phyloP scores from a whole-genome alignment of 768 basidiomycete species.

The Roridomyces roridus region DNA sequence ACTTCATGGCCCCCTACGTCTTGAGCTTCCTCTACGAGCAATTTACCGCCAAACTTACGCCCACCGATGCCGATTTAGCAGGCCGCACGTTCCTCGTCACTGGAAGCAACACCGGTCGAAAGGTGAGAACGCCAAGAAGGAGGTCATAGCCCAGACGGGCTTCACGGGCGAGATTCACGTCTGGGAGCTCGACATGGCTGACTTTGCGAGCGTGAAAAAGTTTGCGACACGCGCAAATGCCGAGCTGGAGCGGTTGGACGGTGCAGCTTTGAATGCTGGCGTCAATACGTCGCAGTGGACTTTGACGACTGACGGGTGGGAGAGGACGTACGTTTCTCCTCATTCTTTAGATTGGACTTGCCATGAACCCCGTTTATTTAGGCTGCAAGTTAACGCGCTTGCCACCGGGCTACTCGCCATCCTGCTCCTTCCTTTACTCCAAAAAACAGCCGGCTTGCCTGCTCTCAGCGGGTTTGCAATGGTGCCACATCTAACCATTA shows the following conservation, averaged over 20 bases:
- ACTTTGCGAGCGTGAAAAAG: constrained; percentile 37
- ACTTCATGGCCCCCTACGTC: no score
- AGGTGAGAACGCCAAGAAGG: constrained; percentile 25
- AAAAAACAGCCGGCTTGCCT: no score
- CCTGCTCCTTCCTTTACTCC: no score
- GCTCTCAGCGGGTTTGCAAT: no score
- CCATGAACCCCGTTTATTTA: no score
- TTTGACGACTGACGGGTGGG: no score
- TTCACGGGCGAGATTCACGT: constrained; percentile 29
- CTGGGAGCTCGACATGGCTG: constrained; percentile 42
- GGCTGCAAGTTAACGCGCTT: no score
- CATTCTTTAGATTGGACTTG: no score
- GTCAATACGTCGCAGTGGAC: constrained; percentile 13
- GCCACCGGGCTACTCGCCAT: no score
- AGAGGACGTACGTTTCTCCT: no score
- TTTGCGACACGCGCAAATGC: constrained; percentile 36
- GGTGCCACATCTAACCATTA: no score
- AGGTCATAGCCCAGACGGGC: constrained; percentile 25
- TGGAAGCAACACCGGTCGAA: constrained; percentile 44
- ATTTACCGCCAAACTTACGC: constrained; percentile 11
- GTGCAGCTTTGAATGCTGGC: constrained; percentile 39
- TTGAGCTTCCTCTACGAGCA: constrained; percentile 12
- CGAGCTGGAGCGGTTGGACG: constrained; percentile 30
- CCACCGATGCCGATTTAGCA: constrained; percentile 32
- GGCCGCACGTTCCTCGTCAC: constrained; percentile 46